These are phyloP conservation scores for Suillus bovinus DNA, from an alignment of 768 basidiomycete genomes.

Conservation along the genomic window DNA sequence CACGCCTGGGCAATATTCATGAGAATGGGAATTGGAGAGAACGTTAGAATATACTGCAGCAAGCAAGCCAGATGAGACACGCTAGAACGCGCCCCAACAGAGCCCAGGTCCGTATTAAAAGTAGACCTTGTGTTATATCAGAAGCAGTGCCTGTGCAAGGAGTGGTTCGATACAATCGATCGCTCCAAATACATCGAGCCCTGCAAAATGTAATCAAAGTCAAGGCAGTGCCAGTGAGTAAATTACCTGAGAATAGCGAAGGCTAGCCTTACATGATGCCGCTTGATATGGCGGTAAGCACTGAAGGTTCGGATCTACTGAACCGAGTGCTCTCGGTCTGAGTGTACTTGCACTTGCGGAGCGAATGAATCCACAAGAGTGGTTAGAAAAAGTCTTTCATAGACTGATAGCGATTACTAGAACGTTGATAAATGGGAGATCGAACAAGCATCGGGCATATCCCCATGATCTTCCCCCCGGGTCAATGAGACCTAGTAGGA, in stretches of 20 bases:
- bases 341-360: not conserved
- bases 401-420: not conserved
- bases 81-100: not conserved
- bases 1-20: slow-evolving; percentile 1
- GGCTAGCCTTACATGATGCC: slow-evolving; percentile 1
- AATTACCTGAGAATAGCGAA: not conserved
- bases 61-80: slow-evolving; percentile 6
- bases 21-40: slow-evolving; percentile 1
- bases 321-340: not conserved
- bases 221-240: not conserved
- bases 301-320: not conserved
- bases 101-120: slow-evolving; percentile 8
- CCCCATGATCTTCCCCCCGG: not conserved
- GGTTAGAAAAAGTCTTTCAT: not conserved
- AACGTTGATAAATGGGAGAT: not conserved
- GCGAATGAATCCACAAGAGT: not conserved
- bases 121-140: not conserved
- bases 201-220: slow-evolving; percentile 2
- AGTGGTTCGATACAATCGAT: not conserved
- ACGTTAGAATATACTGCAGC: not conserved
- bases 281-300: slow-evolving; percentile 1
- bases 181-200: not conserved
- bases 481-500: not conserved
- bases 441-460: not conserved
- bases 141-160: not conserved